Evolutionary conservation across 23 red algal species (phyloP).

Genomic region (Gracilaria caudata): DNA sequence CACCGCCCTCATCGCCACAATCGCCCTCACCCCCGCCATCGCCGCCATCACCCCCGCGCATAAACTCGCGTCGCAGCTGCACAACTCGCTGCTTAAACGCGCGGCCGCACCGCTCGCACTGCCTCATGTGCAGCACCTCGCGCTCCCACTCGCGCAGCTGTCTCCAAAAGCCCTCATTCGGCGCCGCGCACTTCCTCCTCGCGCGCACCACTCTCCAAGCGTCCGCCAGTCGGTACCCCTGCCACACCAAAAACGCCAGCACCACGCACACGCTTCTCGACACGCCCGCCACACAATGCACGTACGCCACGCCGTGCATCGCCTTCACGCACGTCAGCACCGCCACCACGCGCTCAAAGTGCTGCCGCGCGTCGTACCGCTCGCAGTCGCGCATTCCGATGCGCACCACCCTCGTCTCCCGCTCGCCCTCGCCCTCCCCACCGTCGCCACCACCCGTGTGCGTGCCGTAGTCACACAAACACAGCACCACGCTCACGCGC

Average conservation of each 20-base stretch:
- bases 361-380: background rate
- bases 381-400: background rate
- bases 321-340: slow-evolving; percentile 24
- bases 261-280: background rate
- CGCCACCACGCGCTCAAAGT: slow-evolving; percentile 8
- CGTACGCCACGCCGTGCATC: background rate
- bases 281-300: slow-evolving; percentile 18
- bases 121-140: background rate
- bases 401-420: background rate
- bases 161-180: background rate
- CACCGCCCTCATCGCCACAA: no score
- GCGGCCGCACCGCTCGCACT: background rate
- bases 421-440: no score
- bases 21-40: no score
- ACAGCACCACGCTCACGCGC: background rate
- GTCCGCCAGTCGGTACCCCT: background rate
- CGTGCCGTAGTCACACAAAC: background rate
- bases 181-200: background rate
- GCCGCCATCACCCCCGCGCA: no score
- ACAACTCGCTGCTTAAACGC: background rate
- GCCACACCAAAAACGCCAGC: slow-evolving; percentile 6
- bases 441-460: background rate
- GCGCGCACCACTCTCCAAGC: background rate
- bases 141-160: background rate
- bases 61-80: background rate